phyloP scores from a whole-genome alignment of 129 eudicot genomes.

The Logfia minima region DNA sequence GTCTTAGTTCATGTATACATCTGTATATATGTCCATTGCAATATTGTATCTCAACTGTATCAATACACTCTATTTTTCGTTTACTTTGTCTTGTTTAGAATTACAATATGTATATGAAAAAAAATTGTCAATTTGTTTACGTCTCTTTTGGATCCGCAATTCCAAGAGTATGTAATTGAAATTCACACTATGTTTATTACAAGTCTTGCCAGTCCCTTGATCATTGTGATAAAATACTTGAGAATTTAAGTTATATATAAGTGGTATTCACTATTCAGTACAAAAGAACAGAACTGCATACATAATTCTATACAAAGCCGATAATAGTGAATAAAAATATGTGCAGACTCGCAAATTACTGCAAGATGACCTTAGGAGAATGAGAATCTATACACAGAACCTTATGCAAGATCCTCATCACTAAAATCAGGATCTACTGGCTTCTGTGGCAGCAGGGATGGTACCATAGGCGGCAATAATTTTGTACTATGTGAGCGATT shows the following conservation, averaged over 20 bases:
- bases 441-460: slow-evolving; percentile 57
- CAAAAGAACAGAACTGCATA: background rate
- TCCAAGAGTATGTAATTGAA: too few species aligned
- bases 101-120: background rate
- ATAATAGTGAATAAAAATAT: background rate
- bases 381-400: background rate
- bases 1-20: too few species aligned
- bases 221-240: background rate
- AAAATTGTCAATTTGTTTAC: background rate
- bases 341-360: background rate
- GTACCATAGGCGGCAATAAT: slow-evolving; percentile 33
- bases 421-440: slow-evolving; percentile 82
- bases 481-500: slow-evolving; percentile 37
- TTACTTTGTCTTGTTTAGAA: too few species aligned
- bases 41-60: too few species aligned
- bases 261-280: background rate
- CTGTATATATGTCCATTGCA: too few species aligned
- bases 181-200: background rate
- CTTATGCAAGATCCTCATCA: slow-evolving; percentile 32
- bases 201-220: background rate
- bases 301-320: background rate
- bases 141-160: background rate
- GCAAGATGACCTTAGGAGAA: background rate
- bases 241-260: too few species aligned
- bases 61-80: too few species aligned